Evolutionary conservation across 2,329 filamentous ascomycete species (phyloP).

Genomic region (Aspergillus sojae): DNA sequence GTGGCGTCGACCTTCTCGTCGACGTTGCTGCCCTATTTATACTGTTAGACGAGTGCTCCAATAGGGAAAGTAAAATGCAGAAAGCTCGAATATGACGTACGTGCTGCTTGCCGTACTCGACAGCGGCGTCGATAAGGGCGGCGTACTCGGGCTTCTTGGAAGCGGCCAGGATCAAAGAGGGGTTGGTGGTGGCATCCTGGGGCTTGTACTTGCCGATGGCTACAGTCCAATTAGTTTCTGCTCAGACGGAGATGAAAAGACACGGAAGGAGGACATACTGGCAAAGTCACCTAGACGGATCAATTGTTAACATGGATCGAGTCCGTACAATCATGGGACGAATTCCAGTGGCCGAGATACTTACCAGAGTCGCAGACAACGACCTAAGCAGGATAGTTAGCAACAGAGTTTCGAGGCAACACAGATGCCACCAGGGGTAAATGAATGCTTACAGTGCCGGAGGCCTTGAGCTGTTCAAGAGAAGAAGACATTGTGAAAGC

Average conservation of each 20-base stretch:
- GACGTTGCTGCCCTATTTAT: constrained; percentile 57
- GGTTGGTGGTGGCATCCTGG: constrained; percentile 99
- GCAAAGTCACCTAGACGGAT: constrained; percentile 68
- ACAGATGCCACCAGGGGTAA: constrained; percentile 1
- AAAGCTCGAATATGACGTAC: constrained; percentile 46
- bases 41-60: constrained; percentile 3
- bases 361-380: constrained; percentile 97
- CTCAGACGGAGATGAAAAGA: constrained; percentile 9
- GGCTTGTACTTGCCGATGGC: constrained; percentile 99
- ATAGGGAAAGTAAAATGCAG: background rate
- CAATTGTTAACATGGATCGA: constrained; percentile 34
- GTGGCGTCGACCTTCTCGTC: constrained; percentile 86
- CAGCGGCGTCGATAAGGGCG: constrained; percentile 82
- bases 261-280: constrained; percentile 57
- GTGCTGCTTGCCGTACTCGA: constrained; percentile 80
- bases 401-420: constrained; percentile 9
- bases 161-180: constrained; percentile 94
- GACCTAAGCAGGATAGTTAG: constrained; percentile 57
- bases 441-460: constrained; percentile 79
- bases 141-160: constrained; percentile 98
- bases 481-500: constrained; percentile 71
- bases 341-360: constrained; percentile 30
- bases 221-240: constrained; percentile 37
- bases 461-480: constrained; percentile 95
- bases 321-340: constrained; percentile 5